phyloP scores from a whole-genome alignment of 164 flowering plant genomes.

The Nymphaea thermarum region DNA sequence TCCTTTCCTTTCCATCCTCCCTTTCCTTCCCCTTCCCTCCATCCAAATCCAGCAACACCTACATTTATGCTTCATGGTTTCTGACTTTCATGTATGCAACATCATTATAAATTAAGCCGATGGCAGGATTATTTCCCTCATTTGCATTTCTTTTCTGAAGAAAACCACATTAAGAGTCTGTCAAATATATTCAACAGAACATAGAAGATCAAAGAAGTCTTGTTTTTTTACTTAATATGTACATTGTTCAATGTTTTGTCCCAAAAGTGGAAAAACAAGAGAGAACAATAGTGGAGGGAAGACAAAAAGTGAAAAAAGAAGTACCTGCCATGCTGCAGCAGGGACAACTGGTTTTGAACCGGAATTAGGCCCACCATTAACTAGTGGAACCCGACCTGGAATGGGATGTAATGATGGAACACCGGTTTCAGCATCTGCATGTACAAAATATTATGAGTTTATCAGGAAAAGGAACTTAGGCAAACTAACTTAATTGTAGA shows the following conservation, averaged over 20 bases:
- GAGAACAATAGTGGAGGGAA: constrained; percentile 2
- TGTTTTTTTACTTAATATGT: no score
- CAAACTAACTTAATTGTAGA: background rate
- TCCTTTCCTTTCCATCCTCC: no score
- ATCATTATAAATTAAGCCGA: background rate
- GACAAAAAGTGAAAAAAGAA: constrained; percentile 2
- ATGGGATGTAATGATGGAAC: constrained; percentile 20
- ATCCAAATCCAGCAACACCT: background rate
- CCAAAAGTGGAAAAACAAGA: constrained; percentile 5
- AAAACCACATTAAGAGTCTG: background rate
- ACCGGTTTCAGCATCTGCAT: constrained; percentile 38
- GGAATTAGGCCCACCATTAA: constrained; percentile 30
- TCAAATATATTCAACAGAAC: background rate
- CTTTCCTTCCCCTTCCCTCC: no score
- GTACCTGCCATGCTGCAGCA: constrained; percentile 49
- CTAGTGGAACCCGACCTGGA: constrained; percentile 14
- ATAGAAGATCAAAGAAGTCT: background rate
- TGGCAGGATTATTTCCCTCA: background rate
- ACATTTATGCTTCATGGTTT: background rate
- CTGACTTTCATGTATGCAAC: background rate
- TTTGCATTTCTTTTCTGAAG: background rate
- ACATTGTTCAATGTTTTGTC: background rate
- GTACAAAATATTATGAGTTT: background rate
- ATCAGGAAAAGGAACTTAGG: background rate
- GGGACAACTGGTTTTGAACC: constrained; percentile 24